A percentile compares a stretch with the other conserved stretches of the same genome.
Evolutionary conservation across 257 asterid species (phyloP).

Genomic region (Nicotiana undulata): DNA sequence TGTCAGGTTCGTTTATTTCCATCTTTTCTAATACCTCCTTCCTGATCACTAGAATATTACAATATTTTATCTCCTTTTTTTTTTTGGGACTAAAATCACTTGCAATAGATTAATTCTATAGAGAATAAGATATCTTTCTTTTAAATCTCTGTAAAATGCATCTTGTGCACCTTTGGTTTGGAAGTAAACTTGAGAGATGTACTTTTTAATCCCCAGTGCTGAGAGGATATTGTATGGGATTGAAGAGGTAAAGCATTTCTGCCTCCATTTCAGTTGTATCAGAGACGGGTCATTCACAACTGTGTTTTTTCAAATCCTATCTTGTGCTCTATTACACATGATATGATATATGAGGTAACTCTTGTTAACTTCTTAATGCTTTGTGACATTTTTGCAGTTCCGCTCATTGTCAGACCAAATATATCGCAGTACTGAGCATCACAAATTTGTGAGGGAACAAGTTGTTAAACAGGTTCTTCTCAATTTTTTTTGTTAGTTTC

Average conservation of each 20-base stretch:
- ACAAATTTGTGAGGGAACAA: conserved; percentile 67
- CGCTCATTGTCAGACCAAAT: conserved; percentile 76
- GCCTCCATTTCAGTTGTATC: background rate
- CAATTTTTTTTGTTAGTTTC: background rate
- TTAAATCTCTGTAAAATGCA: background rate
- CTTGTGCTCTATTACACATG: background rate
- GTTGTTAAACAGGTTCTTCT: conserved; percentile 53
- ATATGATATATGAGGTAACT: background rate
- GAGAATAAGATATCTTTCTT: background rate
- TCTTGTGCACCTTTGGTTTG: background rate
- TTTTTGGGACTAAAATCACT: background rate
- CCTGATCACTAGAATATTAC: background rate
- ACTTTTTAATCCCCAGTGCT: background rate
- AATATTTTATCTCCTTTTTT: background rate
- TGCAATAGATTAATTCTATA: background rate
- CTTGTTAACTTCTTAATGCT: background rate
- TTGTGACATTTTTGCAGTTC: background rate
- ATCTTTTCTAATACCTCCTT: background rate
- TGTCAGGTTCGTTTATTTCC: conserved; percentile 63
- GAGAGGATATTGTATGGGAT: background rate
- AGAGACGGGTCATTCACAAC: background rate
- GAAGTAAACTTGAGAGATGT: background rate
- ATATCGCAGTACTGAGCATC: conserved; percentile 75
- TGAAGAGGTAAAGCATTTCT: background rate
- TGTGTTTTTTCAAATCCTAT: background rate